Base-by-base conservation (phyloP, 257 asterid genomes). In the Nicotiana noctiflora region DNA sequence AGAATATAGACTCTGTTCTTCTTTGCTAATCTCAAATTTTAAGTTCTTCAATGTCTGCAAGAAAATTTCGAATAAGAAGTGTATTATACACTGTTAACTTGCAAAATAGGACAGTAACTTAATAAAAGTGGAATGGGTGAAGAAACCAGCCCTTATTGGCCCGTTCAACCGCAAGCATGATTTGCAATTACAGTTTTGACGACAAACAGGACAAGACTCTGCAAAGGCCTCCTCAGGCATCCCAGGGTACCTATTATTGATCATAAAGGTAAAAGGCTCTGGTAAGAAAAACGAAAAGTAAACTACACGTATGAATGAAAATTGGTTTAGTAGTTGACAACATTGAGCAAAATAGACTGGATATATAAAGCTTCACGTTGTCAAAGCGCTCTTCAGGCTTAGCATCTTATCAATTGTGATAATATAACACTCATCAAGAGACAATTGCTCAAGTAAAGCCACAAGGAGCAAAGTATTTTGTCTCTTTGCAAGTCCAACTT, bases 171-270 rank as follows among this genome's bases (percentile, higher is more conserved):
- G 83, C 93, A 95, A 79, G 89, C 99, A 95, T 23, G 86, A 68
- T 92, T 93, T 95, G 91, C 99, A 95, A 82, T 96, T 96, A 90
- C 98, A 96, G 84, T 90, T 94, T 15, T 81, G 76, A 70, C 81
- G 74, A 89, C 99, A 95, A 82, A 90, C 92, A 59, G 99, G 99
- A 84, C 99, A 95, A 80, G 88, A 87, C 84, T 91, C 83, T 52
- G 85, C 95, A 80, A 95, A 91, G 83, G 77, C 93, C 89, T 88
- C 94, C 87, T 91, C 91, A 8, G 89, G 75, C 92, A 86, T 82
- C 63, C 80, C 86, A 53, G 99, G 98, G 80, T 95, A 95, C 99
- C 99, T 93, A 86, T 52, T 53, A 81, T 84, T 67, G 63, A 82
- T 18, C 67, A 60, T 60, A 70, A 77, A 55, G 66, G 31, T 75